Conservation (phyloP, 2,329 filamentous ascomycete genomes). For the Arthrinium puccinioides region DNA sequence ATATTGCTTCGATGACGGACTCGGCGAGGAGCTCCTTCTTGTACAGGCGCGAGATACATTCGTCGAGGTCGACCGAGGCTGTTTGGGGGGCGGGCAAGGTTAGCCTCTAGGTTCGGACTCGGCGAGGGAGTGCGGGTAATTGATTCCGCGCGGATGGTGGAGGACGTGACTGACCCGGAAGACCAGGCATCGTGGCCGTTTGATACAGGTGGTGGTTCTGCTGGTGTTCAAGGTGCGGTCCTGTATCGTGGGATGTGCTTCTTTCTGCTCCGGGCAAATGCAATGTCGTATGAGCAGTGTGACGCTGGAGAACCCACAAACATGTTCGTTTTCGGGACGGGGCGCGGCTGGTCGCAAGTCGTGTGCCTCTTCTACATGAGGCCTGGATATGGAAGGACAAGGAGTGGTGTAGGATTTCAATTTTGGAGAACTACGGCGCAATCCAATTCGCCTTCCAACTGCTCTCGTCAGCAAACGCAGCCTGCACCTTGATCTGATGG, state of each 20-base stretch:
- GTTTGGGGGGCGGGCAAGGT: constrained; percentile 1
- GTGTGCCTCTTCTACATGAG: neutral
- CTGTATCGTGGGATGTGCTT: constrained; percentile 12
- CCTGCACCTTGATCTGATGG: too few relatives aligned
- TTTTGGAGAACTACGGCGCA: too few relatives aligned
- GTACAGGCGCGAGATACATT: constrained; percentile 95
- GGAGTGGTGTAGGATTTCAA: too few relatives aligned
- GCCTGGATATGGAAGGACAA: neutral
- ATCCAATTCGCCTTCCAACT: too few relatives aligned
- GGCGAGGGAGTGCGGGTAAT: neutral
- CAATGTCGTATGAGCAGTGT: constrained; percentile 20
- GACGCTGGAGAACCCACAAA: constrained; percentile 20
- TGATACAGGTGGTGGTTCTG: constrained; percentile 2
- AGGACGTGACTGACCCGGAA: constrained; percentile 44
- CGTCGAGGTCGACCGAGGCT: constrained; percentile 96
- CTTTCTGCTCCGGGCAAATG: constrained; percentile 24
- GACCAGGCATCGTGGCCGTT: constrained; percentile 43
- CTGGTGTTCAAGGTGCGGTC: constrained; percentile 10
- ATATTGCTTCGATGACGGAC: constrained; percentile 97
- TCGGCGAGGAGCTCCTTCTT: constrained; percentile 95
- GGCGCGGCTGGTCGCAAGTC: neutral
- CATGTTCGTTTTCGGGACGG: constrained; percentile 20
- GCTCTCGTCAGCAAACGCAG: too few relatives aligned
- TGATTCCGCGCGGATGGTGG: neutral
- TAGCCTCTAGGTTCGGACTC: neutral